phyloP scores from a whole-genome alignment of 768 basidiomycete species.

The Boletus rubroflammeus region DNA sequence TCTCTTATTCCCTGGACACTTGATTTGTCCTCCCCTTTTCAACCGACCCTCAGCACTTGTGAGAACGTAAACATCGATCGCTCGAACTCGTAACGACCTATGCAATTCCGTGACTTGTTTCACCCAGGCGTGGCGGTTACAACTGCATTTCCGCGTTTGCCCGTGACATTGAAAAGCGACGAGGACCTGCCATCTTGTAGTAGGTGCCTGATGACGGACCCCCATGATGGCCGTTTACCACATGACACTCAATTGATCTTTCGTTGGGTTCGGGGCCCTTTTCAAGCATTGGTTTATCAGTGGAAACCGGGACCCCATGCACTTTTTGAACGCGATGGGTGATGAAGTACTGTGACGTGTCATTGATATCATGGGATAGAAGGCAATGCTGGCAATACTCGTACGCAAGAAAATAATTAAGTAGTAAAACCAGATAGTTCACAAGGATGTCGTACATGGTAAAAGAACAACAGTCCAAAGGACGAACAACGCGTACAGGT shows the following conservation, averaged over 20 bases:
- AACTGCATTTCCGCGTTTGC: neutral
- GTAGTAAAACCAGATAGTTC: constrained; percentile 5
- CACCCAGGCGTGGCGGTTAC: neutral
- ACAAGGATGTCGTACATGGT: constrained; percentile 16
- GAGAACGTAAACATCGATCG: neutral
- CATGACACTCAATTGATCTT: neutral
- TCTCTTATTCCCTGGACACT: neutral
- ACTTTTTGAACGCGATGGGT: neutral
- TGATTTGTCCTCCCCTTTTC: neutral
- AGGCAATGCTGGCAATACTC: constrained; percentile 4
- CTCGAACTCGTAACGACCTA: neutral
- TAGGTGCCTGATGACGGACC: neutral
- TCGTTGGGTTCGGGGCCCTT: neutral
- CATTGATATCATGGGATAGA: constrained; percentile 6
- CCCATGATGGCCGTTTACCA: neutral
- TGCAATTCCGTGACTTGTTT: neutral
- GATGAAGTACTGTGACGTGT: neutral
- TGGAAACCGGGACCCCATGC: neutral
- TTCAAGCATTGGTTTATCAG: no score
- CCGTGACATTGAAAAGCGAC: neutral
- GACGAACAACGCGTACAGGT: neutral
- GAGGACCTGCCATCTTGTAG: neutral
- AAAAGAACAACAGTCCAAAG: constrained; percentile 7
- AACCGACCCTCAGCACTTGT: no score
- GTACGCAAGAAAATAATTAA: constrained; percentile 25